A percentile compares a stretch with the other conserved stretches of the same genome.
phyloP scores from a whole-genome alignment of 2,329 filamentous ascomycete species.

The Colletotrichum filicis region DNA sequence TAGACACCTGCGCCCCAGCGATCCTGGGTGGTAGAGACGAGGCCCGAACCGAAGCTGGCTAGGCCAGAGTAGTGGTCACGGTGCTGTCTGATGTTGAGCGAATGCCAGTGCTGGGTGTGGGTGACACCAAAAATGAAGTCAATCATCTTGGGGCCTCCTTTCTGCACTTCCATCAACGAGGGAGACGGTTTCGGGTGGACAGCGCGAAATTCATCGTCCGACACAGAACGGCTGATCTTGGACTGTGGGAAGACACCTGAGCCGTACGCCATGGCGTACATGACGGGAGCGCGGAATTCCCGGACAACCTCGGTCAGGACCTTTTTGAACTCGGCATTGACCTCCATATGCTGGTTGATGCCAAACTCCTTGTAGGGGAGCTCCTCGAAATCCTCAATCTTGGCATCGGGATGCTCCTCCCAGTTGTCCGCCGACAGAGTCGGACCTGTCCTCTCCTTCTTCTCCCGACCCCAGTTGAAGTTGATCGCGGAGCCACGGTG shows the following conservation, averaged over 20 bases:
- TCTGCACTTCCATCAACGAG: conserved; percentile 85
- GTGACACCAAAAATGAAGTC: conserved; percentile 98
- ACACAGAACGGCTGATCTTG: conserved; percentile 58
- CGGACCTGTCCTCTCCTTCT: conserved; percentile 21
- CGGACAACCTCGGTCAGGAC: conserved; percentile 87
- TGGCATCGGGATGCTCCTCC: conserved; percentile 55
- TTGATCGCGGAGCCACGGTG: conserved; percentile 35
- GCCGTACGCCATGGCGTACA: conserved; percentile 97
- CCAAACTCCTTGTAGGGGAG: conserved; percentile 74
- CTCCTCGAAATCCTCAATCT: conserved; percentile 56
- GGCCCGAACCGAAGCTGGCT: conserved; percentile 83
- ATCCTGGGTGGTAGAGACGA: conserved; percentile 88
- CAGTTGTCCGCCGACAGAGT: conserved; percentile 45
- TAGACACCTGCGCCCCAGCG: conserved; percentile 93
- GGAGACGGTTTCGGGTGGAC: conserved; percentile 86
- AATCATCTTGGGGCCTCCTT: conserved; percentile 93
- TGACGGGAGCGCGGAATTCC: conserved; percentile 91
- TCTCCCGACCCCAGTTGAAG: conserved; percentile 32
- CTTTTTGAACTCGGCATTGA: conserved; percentile 96
- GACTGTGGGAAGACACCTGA: conserved; percentile 94
- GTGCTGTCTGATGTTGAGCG: conserved; percentile 88
- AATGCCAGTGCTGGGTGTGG: conserved; percentile 97
- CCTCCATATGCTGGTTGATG: conserved; percentile 94
- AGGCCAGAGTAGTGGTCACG: conserved; percentile 92
- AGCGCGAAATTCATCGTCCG: conserved; percentile 67